phyloP scores from a whole-genome alignment of 768 basidiomycete genomes.

The Austroboletus eburneus region DNA sequence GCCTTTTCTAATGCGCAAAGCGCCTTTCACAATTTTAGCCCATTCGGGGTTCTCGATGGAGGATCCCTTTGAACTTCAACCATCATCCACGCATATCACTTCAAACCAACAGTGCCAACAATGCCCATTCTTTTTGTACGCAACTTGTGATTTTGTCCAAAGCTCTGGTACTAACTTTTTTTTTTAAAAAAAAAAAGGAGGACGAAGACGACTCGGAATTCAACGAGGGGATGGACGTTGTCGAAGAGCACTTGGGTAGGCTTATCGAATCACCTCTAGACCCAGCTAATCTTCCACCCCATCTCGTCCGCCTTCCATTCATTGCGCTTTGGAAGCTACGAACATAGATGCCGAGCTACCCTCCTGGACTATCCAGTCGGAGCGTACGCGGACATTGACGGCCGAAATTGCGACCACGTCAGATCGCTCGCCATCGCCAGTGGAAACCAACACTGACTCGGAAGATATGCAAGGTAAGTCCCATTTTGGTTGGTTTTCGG shows the following conservation, averaged over 20 bases:
- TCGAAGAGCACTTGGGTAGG: constrained; percentile 14
- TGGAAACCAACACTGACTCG: constrained; percentile 16
- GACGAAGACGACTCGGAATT: constrained; percentile 22
- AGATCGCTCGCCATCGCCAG: constrained; percentile 18
- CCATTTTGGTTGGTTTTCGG: too few species aligned
- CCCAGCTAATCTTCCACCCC: background rate
- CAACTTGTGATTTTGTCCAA: background rate
- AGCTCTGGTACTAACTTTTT: background rate
- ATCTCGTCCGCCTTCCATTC: background rate
- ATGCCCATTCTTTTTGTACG: constrained; percentile 24
- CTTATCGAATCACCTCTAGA: constrained; percentile 3
- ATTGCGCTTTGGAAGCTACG: constrained; percentile 5
- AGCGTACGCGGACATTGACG: constrained; percentile 19
- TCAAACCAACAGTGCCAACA: background rate
- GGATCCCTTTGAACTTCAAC: constrained; percentile 4
- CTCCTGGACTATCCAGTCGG: constrained; percentile 14
- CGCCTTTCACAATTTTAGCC: too few species aligned
- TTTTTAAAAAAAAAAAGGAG: constrained; percentile 16
- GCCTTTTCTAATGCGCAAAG: too few species aligned
- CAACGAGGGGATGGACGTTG: constrained; percentile 9
- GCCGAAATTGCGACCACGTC: constrained; percentile 4
- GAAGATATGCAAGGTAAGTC: constrained; percentile 18
- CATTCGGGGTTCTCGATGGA: too few species aligned
- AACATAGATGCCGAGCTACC: constrained; percentile 14
- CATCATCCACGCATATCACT: constrained; percentile 7